phyloP scores from a whole-genome alignment of 1,139 yeast genomes.

The Magnusiomyces magnusii region DNA sequence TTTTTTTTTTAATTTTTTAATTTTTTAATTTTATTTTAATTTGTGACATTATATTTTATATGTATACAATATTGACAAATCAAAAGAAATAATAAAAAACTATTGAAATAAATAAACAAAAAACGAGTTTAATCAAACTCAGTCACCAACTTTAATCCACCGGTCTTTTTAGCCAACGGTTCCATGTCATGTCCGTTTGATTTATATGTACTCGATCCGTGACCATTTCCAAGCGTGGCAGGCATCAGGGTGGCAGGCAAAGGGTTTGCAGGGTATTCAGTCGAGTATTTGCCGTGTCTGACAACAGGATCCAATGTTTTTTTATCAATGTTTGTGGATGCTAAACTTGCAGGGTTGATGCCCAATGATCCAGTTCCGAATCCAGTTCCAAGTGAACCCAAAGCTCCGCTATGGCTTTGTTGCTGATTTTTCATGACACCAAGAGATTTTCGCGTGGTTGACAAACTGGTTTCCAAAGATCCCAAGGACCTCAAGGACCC shows the following conservation, averaged over 20 bases:
- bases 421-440: background rate
- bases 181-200: background rate
- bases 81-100: background rate
- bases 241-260: background rate
- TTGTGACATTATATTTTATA: background rate
- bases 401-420: background rate
- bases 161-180: background rate
- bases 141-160: background rate
- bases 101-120: background rate
- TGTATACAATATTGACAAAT: background rate
- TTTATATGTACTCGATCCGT: background rate
- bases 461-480: slow-evolving; percentile 25
- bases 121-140: background rate
- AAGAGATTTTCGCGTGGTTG: slow-evolving; percentile 22
- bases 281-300: background rate
- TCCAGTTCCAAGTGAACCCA: background rate
- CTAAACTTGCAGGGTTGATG: background rate
- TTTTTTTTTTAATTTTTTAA: too few relatives aligned
- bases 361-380: background rate
- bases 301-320: background rate
- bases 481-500: slow-evolving; percentile 24
- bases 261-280: background rate
- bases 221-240: background rate
- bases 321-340: background rate
- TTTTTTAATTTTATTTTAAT: too few relatives aligned